Percentiles rank a stretch among this genome's conserved stretches.
Conservation (phyloP, 306 rosid genomes). For the Sphenostylis stenocarpa region DNA sequence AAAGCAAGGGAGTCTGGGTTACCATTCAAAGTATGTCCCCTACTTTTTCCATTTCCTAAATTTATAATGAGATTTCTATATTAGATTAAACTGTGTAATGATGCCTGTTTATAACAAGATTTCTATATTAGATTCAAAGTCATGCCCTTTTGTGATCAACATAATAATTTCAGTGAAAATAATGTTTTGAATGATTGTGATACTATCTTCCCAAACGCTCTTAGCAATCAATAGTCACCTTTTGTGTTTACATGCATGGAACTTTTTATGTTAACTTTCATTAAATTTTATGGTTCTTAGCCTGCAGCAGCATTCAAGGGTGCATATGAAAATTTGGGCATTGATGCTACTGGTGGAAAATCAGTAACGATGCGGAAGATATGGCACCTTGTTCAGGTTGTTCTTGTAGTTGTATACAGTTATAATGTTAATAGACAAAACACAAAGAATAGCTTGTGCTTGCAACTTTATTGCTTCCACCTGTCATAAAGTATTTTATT, state of each 20-base stretch:
- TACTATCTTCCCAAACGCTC: too few species aligned
- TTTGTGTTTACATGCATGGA: too few species aligned
- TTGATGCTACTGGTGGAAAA: conserved; percentile 82
- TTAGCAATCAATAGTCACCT: too few species aligned
- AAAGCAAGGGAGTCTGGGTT: conserved; percentile 83
- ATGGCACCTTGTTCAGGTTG: conserved; percentile 96
- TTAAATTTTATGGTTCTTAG: conserved; percentile 43
- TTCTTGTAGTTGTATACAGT: conserved; percentile 18
- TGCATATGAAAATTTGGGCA: conserved; percentile 78
- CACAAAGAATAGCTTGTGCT: conserved; percentile 2
- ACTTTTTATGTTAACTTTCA: neutral
- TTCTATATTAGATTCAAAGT: neutral
- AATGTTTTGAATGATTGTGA: too few species aligned
- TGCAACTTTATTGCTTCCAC: conserved; percentile 28
- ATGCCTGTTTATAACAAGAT: conserved; percentile 24
- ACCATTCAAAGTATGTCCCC: conserved; percentile 69
- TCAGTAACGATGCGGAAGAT: conserved; percentile 90
- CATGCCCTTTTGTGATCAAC: conserved; percentile 20
- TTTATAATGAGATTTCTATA: conserved; percentile 13
- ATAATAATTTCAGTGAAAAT: conserved; percentile 9
- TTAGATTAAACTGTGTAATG: conserved; percentile 5
- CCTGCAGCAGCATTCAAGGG: conserved; percentile 84
- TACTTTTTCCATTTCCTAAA: conserved; percentile 2
- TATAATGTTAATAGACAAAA: conserved; percentile 19
- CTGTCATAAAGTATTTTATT: conserved; percentile 28